Percentiles rank a stretch among this genome's conserved stretches.
Conservation (phyloP, 1,284 basidiomycete genomes). For the Chalciporus sp. region DNA sequence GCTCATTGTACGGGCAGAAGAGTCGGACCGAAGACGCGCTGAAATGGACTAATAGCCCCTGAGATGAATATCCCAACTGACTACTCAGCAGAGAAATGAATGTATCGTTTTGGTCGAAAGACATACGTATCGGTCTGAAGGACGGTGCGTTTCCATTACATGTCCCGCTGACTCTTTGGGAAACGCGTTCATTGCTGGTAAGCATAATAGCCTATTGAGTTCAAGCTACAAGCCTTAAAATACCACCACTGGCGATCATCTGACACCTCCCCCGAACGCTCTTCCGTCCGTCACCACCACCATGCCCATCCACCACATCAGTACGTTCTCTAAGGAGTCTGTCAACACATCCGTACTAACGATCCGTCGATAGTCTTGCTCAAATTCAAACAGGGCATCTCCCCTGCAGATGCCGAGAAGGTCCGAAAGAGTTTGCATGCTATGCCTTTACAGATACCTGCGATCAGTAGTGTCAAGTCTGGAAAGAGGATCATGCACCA, state of each 20-base stretch:
- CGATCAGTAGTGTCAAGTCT: conserved; percentile 13
- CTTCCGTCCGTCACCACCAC: background rate
- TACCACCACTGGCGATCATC: background rate
- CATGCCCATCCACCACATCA: conserved; percentile 30
- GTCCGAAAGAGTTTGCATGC: conserved; percentile 5
- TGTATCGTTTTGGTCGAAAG: too few species aligned
- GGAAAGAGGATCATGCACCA: conserved; percentile 23
- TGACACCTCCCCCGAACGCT: background rate
- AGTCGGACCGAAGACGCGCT: too few species aligned
- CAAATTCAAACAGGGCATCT: conserved; percentile 22
- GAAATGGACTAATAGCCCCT: too few species aligned
- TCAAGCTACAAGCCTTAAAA: background rate
- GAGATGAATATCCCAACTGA: too few species aligned
- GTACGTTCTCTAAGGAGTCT: conserved; percentile 12
- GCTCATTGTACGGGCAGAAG: too few species aligned
- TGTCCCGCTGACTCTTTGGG: too few species aligned
- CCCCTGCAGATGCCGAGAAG: conserved; percentile 8
- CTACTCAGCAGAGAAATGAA: too few species aligned
- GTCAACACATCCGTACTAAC: too few species aligned
- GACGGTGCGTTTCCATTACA: too few species aligned
- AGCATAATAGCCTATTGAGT: background rate
- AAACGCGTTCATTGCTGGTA: too few species aligned
- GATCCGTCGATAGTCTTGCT: conserved; percentile 16
- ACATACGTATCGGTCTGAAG: too few species aligned
- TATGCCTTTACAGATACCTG: conserved; percentile 19